phyloP scores from a whole-genome alignment of 1,284 basidiomycete species.

The Cutaneotrichosporon sp. region DNA sequence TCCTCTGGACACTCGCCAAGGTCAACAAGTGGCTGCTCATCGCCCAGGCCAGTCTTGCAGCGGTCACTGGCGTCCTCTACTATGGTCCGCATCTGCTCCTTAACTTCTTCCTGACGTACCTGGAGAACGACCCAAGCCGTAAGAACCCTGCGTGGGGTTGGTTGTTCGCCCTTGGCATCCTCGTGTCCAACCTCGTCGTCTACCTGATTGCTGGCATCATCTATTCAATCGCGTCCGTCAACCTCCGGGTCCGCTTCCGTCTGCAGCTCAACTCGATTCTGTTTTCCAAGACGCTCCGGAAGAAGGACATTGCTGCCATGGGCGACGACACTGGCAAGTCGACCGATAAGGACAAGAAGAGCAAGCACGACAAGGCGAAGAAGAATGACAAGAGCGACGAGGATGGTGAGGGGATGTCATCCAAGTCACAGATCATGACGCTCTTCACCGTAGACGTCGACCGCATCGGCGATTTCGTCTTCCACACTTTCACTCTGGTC shows the following conservation, averaged over 20 bases:
- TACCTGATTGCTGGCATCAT: conserved; percentile 54
- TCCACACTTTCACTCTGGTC: conserved; percentile 59
- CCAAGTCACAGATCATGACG: conserved; percentile 80
- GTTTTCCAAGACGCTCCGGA: conserved; percentile 82
- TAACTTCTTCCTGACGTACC: conserved; percentile 66
- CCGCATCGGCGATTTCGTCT: conserved; percentile 77
- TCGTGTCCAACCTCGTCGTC: conserved; percentile 63
- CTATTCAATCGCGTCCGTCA: conserved; percentile 49
- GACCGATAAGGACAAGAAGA: conserved; percentile 38
- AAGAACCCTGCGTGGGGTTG: conserved; percentile 54
- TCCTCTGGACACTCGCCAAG: conserved; percentile 48
- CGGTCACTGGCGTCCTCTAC: conserved; percentile 65
- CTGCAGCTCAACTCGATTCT: conserved; percentile 82
- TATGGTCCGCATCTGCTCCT: conserved; percentile 78
- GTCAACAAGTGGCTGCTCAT: conserved; percentile 48
- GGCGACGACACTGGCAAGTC: conserved; percentile 35
- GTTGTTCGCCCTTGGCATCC: conserved; percentile 60
- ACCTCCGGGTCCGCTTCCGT: conserved; percentile 59
- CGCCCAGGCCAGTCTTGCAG: conserved; percentile 61
- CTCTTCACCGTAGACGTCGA: conserved; percentile 79
- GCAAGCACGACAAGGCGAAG: conserved; percentile 41
- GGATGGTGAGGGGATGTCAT: conserved; percentile 74
- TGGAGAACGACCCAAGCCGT: conserved; percentile 63
- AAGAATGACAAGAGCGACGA: conserved; percentile 47
- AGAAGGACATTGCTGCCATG: conserved; percentile 70